Conservation (phyloP, 129 eudicot species). For the Artemisia argyi region DNA sequence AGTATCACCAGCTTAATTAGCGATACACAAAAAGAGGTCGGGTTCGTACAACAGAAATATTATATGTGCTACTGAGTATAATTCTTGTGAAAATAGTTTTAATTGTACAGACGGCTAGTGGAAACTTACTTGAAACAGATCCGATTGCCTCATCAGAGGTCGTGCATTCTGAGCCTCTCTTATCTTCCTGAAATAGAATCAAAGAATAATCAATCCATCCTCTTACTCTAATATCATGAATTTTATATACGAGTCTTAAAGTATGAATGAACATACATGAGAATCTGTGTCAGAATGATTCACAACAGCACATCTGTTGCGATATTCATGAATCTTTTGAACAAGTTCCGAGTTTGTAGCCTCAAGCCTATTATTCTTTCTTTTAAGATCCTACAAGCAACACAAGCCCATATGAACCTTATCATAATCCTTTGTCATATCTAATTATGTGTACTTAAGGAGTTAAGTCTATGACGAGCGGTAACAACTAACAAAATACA, state of each 20-base stretch:
- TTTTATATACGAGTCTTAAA: no score
- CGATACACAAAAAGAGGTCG: neutral
- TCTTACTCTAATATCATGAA: no score
- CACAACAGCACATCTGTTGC: conserved; percentile 38
- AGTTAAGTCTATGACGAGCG: no score
- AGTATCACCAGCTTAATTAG: conserved; percentile 16
- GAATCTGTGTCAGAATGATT: conserved; percentile 35
- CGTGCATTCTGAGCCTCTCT: conserved; percentile 19
- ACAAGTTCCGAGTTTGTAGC: conserved; percentile 79
- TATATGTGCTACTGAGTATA: conserved; percentile 13
- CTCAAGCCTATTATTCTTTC: conserved; percentile 76
- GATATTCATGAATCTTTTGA: conserved; percentile 62
- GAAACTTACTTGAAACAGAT: conserved; percentile 31
- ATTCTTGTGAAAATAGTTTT: neutral
- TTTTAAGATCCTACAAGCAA: conserved; percentile 61
- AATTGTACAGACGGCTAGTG: neutral
- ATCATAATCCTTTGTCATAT: neutral
- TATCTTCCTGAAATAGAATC: conserved; percentile 41
- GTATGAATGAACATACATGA: conserved; percentile 54
- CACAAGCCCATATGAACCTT: conserved; percentile 20
- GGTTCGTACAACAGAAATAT: conserved; percentile 5
- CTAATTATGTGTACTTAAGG: no score
- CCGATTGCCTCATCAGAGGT: conserved; percentile 19
- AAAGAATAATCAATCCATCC: conserved; percentile 4
- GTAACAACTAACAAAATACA: no score